phyloP scores from a whole-genome alignment of 2,329 filamentous ascomycete species.

The Fonsecaea pugnacius region DNA sequence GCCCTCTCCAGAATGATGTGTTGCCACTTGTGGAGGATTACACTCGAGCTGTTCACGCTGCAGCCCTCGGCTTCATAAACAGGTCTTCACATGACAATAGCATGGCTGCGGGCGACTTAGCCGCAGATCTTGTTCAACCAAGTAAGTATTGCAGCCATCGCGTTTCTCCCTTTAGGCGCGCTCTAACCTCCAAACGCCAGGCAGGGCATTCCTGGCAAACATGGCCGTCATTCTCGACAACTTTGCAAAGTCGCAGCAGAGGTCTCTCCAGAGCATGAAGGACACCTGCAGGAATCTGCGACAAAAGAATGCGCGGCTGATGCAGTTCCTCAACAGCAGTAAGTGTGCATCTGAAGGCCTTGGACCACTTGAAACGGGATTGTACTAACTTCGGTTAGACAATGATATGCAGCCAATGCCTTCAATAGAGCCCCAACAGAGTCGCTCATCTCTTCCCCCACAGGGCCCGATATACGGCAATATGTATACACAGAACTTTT shows the following conservation, averaged over 20 bases:
- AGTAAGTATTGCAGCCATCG: slow-evolving; percentile 10
- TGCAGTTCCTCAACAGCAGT: slow-evolving; percentile 22
- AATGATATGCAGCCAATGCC: slow-evolving; percentile 4
- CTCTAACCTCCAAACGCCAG: slow-evolving; percentile 14
- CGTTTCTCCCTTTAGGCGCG: neutral
- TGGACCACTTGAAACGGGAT: neutral
- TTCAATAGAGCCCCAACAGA: slow-evolving; percentile 6
- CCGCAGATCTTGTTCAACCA: slow-evolving; percentile 23
- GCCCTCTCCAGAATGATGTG: slow-evolving; percentile 29
- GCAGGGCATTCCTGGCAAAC: slow-evolving; percentile 24
- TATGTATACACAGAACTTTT: slow-evolving; percentile 15
- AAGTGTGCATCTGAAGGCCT: neutral
- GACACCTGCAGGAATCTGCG: slow-evolving; percentile 26
- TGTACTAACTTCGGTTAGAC: slow-evolving; percentile 8
- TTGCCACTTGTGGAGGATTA: slow-evolving; percentile 29
- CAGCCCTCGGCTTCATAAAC: slow-evolving; percentile 10
- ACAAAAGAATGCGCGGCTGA: slow-evolving; percentile 27
- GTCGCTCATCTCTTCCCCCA: slow-evolving; percentile 16
- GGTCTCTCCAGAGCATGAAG: slow-evolving; percentile 29
- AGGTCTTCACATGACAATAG: slow-evolving; percentile 10
- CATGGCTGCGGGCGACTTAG: slow-evolving; percentile 7
- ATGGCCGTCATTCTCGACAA: slow-evolving; percentile 29
- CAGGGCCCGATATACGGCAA: slow-evolving; percentile 16
- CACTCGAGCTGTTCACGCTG: slow-evolving; percentile 21
- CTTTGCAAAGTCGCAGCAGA: slow-evolving; percentile 29